These are phyloP conservation scores for Apiotrichum veenhuisii DNA, from an alignment of 1,284 basidiomycete species.

Conservation along the genomic window DNA sequence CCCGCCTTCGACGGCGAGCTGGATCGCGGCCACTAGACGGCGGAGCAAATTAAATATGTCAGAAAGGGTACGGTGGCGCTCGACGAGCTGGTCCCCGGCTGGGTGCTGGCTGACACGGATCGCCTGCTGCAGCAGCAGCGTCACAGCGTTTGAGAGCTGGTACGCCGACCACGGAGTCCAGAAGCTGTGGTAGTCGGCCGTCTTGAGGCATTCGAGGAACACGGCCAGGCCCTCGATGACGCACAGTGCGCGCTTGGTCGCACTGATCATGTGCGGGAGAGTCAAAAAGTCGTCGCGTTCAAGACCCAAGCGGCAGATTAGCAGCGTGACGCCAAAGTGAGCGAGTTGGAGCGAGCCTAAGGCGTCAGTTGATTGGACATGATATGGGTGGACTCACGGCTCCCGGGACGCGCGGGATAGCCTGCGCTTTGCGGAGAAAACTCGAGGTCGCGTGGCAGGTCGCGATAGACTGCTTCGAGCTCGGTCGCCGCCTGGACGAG, in stretches of 20 bases:
- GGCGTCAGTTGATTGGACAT: not conserved
- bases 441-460: conserved; percentile 12
- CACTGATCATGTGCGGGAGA: conserved; percentile 3
- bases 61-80: not conserved
- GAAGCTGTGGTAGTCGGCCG: conserved; percentile 8
- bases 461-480: conserved; percentile 16
- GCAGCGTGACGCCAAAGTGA: conserved; percentile 13
- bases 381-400: conserved; percentile 1
- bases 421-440: conserved; percentile 3
- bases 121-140: conserved; percentile 17
- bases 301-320: conserved; percentile 19
- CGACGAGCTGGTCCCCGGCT: not conserved
- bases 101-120: conserved; percentile 10
- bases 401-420: not conserved
- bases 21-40: conserved; percentile 8
- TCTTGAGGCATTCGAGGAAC: conserved; percentile 10
- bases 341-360: conserved; percentile 15
- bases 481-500: conserved; percentile 14
- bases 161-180: conserved; percentile 17
- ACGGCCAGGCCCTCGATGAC: conserved; percentile 9
- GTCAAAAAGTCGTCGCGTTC: conserved; percentile 18
- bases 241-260: conserved; percentile 4
- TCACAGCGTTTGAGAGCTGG: conserved; percentile 16
- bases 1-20: not conserved
- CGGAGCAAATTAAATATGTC: conserved; percentile 8